Base-by-base conservation (phyloP, 176 grass and related monocot genomes). In the Otatea glauca region DNA sequence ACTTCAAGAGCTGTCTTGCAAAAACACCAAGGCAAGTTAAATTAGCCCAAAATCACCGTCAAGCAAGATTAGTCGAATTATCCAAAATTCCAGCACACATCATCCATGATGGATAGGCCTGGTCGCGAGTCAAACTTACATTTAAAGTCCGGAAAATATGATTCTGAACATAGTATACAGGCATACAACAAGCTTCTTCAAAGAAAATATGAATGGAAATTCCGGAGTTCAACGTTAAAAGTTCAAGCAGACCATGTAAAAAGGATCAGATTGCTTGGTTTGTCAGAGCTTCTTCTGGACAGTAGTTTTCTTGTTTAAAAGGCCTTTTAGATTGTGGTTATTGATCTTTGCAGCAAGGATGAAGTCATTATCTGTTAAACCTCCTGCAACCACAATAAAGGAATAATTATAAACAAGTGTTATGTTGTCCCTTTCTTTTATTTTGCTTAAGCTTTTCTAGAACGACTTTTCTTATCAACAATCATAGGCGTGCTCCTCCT, bases 341-440 rank as follows among this genome's bases (percentile, higher is more conserved):
- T 89, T 93, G 76, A 95, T 98, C 91, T 95, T 93, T 6, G 93
- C 87, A 87, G 93, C 93, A 80, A 98, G 89, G 60, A 98, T 83
- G 88, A 98, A 95, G 76, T 93, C 91, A 77, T 94, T 95, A 71
- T 92, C 89, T 15, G 89, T 98, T 24, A 98, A 89, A 48, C 93
- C 96, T 80, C 89, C 93, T 98, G 82, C 47, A 79, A 91, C 70
- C 72, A 72, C 42, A 76, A 70, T 17, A 77, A 27, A 75, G 7
- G 4, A 70, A 38, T 17, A 32, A 62, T 60, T 48, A 34, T 68
- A 85, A 80, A 89, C 39, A 66, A 79, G 53, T 1, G 2, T 29
- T 37, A 13, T 42, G 65, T 29, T 18, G 18, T 4, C 11, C 54
- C 27, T 49, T 49, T 49, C 47, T 49, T 75, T 56, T 34, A 24